Percentiles rank a stretch among this genome's conserved stretches.
phyloP scores from a whole-genome alignment of 2,329 filamentous ascomycete species.

The Xenoacremonium recifei region DNA sequence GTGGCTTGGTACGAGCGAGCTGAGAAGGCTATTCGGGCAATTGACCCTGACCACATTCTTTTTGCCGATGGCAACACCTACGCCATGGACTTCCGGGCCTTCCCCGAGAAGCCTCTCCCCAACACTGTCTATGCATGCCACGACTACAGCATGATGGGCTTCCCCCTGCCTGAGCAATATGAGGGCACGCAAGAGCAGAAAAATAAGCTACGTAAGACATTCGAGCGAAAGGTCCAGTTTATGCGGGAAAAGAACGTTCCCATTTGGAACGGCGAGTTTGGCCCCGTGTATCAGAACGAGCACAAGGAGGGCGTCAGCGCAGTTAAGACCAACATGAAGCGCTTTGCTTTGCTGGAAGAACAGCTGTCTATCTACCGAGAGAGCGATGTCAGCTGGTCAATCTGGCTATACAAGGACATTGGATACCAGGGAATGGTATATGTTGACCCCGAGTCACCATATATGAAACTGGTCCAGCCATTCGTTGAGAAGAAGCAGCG shows the following conservation, averaged over 20 bases:
- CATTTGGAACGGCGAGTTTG: constrained; percentile 53
- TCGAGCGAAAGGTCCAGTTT: constrained; percentile 42
- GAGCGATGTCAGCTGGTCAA: constrained; percentile 49
- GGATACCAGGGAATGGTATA: constrained; percentile 56
- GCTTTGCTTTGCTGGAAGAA: constrained; percentile 40
- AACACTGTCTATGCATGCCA: constrained; percentile 53
- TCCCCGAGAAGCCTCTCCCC: constrained; percentile 40
- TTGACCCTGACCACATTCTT: constrained; percentile 48
- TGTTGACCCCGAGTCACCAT: constrained; percentile 42
- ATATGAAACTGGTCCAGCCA: constrained; percentile 48
- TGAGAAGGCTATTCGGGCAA: constrained; percentile 37
- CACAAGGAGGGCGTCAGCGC: constrained; percentile 33
- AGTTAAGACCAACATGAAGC: constrained; percentile 37
- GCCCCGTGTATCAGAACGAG: constrained; percentile 44
- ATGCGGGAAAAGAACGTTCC: constrained; percentile 40
- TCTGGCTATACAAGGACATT: constrained; percentile 60
- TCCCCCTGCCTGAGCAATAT: constrained; percentile 42
- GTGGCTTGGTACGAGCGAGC: constrained; percentile 40
- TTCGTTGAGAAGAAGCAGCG: constrained; percentile 56
- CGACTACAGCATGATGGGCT: constrained; percentile 52
- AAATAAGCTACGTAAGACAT: constrained; percentile 35
- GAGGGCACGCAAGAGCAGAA: constrained; percentile 41
- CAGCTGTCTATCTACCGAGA: constrained; percentile 38
- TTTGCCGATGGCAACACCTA: constrained; percentile 54
- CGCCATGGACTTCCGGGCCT: constrained; percentile 48